phyloP scores from a whole-genome alignment of 257 asterid species.

The Anisodus acutangulus region DNA sequence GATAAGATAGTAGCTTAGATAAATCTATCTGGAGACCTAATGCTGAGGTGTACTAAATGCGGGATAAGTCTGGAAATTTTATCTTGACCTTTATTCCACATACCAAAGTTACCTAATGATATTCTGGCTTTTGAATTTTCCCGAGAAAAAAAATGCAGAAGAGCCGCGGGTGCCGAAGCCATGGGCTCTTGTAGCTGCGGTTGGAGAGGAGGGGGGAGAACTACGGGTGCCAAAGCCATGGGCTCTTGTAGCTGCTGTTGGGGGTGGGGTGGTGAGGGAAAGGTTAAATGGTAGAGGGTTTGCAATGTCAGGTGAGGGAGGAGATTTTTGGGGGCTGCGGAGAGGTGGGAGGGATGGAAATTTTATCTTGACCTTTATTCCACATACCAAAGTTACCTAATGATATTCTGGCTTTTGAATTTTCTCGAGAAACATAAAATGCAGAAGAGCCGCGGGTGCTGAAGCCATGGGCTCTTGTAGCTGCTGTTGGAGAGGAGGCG shows the following conservation, averaged over 20 bases:
- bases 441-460: no score
- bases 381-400: neutral
- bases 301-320: neutral
- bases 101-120: neutral
- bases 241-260: neutral
- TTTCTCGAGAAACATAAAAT: no score
- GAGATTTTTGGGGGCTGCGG: neutral
- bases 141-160: no score
- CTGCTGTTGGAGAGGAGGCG: no score
- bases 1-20: slow-evolving; percentile 9
- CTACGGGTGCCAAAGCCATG: neutral
- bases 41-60: slow-evolving; percentile 19
- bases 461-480: no score
- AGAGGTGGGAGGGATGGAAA: neutral
- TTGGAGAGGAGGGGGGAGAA: no score
- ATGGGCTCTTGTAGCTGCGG: no score
- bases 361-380: slow-evolving; percentile 20
- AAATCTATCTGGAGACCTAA: neutral
- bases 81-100: slow-evolving; percentile 14
- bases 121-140: neutral
- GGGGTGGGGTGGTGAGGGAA: neutral
- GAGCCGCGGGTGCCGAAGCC: no score
- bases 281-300: neutral
- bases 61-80: neutral
- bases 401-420: neutral